Evolutionary conservation across 257 asterid genomes (phyloP), one percentile per base, ranked within the genome.

Genomic region (Solanum pinnatisectum): DNA sequence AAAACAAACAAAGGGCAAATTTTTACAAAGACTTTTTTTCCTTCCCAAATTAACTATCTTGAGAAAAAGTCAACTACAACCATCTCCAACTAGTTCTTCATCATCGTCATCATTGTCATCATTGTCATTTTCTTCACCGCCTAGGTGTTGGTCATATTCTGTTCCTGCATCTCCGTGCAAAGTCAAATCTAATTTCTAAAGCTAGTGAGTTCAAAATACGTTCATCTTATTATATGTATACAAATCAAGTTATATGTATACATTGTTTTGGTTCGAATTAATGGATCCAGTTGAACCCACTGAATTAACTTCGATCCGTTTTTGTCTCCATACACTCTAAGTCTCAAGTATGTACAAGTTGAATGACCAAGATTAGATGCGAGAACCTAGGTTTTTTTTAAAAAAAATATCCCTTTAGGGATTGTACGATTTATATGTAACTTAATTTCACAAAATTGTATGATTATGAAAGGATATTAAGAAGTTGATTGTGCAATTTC

Each of bases 121-220:
- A 0, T 85, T 89, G 0, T 90, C 90, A 2, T 74, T 79, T 14
- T 87, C 90, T 3, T 87, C 90, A 22, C 87, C 90, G 0, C 76
- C 89, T 12, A 63, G 82, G 86, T 60, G 88, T 9, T 88, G 90
- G 27, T 86, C 89, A 10, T 84, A 36, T 72, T 90, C 92, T 4
- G 92, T 84, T 83, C 88, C 87, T 1, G 60, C 87, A 32, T 89
- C 92, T 67, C 91, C 90, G 33, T 89, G 60, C 37, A 87, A 7
- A 42, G 37, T 42, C 14, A 78, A 25, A 78, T n/a, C 23, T 8
- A 78, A 15, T 40, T n/a, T 78, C n/a, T 9, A 15, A 13, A 78
- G 8, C 25, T 6, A 3, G 1, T 78, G 37, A 42, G 23, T 78
- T 8, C 39, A 25, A 5, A 25, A 40, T n/a, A 1, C 1, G 32